Evolutionary conservation across 2,329 filamentous ascomycete genomes (phyloP), one percentile per base, ranked within the genome.

Genomic region (Aaosphaeria pasadenensis): DNA sequence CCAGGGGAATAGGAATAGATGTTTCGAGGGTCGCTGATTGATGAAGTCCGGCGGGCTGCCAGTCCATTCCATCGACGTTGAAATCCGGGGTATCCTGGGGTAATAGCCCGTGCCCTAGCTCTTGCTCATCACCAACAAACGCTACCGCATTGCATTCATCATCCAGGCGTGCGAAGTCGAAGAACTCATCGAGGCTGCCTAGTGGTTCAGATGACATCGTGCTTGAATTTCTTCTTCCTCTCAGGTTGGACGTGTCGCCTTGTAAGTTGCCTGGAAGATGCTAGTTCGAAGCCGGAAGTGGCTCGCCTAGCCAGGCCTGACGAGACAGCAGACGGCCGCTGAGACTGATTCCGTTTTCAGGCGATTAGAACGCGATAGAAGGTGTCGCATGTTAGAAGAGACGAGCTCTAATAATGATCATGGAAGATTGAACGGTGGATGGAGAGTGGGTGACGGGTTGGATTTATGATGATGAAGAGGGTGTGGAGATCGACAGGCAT

Each of bases 91-190:
- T 29, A 30, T 24, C 13, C 11, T 33, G 45, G 4, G 33, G 38
- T 5, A 46, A 6, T 11, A 39, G 5, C 24, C 11, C 11, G 7
- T 11, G 5, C 7, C 50, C 30, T 28, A 42, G n/a, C 40, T 46
- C 30, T 7, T 40, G 44, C 29, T 13, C 29, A 44, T 54, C 47
- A n/a, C 41, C 5, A 28, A 41, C 17, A 41, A 11, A 24, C 17
- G 17, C 17, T 24, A 24, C 39, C 28, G 38, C 49, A 39, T 47
- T 45, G 43, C 17, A 24, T 36, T 66, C 58, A 11, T 52, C 48
- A 30, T 67, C 63, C 33, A 67, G 50, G 28, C 54, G 55, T n/a
- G 56, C 53, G 50, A 69, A 69, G 47, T 69, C 66, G 47, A 69
- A 69, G 56, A 69, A 69, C 38, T 67, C 66, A 30, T 67, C 57